Percentiles rank a stretch among this genome's conserved stretches.
phyloP scores from a whole-genome alignment of 2,329 filamentous ascomycete species.

The Rhynchosporium agropyri region DNA sequence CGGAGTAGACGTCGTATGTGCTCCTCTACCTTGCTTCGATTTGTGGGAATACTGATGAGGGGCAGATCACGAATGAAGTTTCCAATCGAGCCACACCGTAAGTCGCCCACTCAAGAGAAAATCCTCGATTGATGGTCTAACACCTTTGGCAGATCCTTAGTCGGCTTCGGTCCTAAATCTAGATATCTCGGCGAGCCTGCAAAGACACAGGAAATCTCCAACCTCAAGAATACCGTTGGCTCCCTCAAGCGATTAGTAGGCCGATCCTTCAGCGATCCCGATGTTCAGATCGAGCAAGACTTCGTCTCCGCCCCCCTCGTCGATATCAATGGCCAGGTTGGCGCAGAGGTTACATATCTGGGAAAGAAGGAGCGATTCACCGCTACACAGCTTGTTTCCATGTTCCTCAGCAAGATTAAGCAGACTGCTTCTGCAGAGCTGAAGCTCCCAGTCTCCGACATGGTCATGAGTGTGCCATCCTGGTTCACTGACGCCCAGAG shows the following conservation, averaged over 20 bases:
- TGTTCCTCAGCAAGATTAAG: conserved; percentile 96
- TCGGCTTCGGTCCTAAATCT: conserved; percentile 91
- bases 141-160: conserved; percentile 68
- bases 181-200: conserved; percentile 93
- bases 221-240: conserved; percentile 97
- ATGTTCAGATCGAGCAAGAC: conserved; percentile 90
- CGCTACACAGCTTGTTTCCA: conserved; percentile 89
- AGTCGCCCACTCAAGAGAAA: conserved; percentile 48
- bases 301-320: conserved; percentile 84
- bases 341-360: conserved; percentile 89
- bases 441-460: conserved; percentile 86
- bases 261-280: conserved; percentile 83
- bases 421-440: conserved; percentile 84
- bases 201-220: conserved; percentile 98
- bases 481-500: conserved; percentile 98
- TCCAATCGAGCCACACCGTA: conserved; percentile 98
- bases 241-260: conserved; percentile 92
- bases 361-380: conserved; percentile 96
- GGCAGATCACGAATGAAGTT: conserved; percentile 95
- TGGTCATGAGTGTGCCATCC: conserved; percentile 90
- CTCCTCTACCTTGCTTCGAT: conserved; percentile 19
- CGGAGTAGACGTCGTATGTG: conserved; percentile 96
- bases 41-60: conserved; percentile 40
- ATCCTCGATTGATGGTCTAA: conserved; percentile 21
- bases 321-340: conserved; percentile 91